phyloP scores from a whole-genome alignment of 2,329 filamentous ascomycete species.

The Pyrenophora seminiperda region DNA sequence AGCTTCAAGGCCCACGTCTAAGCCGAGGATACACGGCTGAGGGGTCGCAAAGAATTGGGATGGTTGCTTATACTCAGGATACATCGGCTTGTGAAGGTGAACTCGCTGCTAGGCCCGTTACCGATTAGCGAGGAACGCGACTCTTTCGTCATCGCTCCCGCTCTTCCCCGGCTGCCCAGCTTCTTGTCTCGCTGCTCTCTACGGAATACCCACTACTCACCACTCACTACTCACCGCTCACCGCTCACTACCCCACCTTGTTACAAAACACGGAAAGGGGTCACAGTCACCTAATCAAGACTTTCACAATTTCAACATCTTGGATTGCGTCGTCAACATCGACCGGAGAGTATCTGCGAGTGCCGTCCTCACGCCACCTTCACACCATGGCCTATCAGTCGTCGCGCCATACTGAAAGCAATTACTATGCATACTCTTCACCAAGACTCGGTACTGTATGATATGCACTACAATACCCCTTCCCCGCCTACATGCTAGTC shows the following conservation, averaged over 20 bases:
- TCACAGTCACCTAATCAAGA: too few relatives aligned
- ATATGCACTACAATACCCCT: not conserved
- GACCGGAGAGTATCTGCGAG: too few relatives aligned
- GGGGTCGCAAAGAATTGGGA: conserved; percentile 13
- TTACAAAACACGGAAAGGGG: not conserved
- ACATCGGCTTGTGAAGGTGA: conserved; percentile 36
- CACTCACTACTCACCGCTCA: too few relatives aligned
- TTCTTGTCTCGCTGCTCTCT: conserved; percentile 8
- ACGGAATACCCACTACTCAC: too few relatives aligned
- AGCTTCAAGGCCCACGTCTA: not conserved
- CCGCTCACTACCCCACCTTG: conserved; percentile 11
- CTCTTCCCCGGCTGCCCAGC: conserved; percentile 8
- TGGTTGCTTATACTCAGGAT: conserved; percentile 10
- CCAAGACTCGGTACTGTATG: too few relatives aligned
- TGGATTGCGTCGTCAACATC: too few relatives aligned
- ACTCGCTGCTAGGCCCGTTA: conserved; percentile 17
- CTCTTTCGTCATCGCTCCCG: conserved; percentile 28
- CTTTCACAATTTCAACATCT: too few relatives aligned
- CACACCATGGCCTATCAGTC: too few relatives aligned
- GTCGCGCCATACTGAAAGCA: too few relatives aligned
- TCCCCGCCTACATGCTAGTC: conserved; percentile 4
- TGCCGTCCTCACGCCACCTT: too few relatives aligned
- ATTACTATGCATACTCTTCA: too few relatives aligned
- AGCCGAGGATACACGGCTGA: conserved; percentile 8
- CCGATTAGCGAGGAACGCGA: conserved; percentile 21